Conservation (phyloP, 1,139 yeast species). For the Blastobotrys petasosporus region DNA sequence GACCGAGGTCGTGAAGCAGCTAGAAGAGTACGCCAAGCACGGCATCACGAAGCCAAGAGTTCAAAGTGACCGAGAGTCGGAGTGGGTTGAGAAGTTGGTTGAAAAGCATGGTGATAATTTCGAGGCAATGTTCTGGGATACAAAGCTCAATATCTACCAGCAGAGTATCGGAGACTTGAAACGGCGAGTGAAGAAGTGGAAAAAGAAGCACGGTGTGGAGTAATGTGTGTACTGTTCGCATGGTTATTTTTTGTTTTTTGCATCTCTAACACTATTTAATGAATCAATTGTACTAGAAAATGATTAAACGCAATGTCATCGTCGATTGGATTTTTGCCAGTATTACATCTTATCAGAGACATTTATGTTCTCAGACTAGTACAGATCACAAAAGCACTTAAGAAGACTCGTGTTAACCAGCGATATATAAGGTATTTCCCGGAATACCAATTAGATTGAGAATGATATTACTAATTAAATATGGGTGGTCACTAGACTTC, state of each 20-base stretch:
- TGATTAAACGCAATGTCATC: no score
- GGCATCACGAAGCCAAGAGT: conserved; percentile 48
- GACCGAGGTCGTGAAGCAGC: conserved; percentile 53
- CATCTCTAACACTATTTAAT: no score
- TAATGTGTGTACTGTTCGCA: conserved; percentile 1
- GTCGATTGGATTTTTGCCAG: no score
- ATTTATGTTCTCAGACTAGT: neutral
- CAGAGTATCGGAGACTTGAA: conserved; percentile 80
- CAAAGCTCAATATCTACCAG: conserved; percentile 74
- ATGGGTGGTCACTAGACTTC: conserved; percentile 17
- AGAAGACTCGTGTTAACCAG: no score
- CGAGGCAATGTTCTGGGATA: conserved; percentile 88
- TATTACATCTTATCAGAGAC: neutral
- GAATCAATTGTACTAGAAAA: no score
- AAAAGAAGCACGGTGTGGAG: conserved; percentile 37
- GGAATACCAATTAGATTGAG: no score
- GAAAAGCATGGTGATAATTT: conserved; percentile 84
- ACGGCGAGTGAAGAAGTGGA: conserved; percentile 64
- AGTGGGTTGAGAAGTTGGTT: conserved; percentile 61
- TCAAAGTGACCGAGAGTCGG: conserved; percentile 67
- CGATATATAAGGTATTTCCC: no score
- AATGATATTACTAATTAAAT: no score
- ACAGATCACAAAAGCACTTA: neutral
- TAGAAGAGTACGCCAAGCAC: conserved; percentile 61
- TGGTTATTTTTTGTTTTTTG: no score